phyloP scores from a whole-genome alignment of 805 yeast species.

The Myxozyma nipponensis region DNA sequence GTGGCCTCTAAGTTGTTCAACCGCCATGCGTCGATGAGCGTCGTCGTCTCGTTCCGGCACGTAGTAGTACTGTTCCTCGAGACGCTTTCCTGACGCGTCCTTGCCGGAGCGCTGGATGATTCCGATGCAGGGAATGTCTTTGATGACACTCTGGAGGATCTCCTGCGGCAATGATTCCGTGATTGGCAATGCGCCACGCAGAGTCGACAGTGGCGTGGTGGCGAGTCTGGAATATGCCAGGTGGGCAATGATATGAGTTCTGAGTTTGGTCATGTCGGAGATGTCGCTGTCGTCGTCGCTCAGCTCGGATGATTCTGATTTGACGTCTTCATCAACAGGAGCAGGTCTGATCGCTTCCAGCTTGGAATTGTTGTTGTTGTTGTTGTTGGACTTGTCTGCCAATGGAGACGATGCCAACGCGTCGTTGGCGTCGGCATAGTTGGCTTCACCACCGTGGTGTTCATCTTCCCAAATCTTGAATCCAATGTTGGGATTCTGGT shows the following conservation, averaged over 20 bases:
- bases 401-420: background rate
- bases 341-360: background rate
- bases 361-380: background rate
- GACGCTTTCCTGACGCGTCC: constrained; percentile 93
- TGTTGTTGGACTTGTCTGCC: background rate
- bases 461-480: background rate
- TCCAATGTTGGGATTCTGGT: background rate
- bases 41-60: constrained; percentile 79
- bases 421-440: background rate
- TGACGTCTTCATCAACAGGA: background rate
- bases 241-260: constrained; percentile 70
- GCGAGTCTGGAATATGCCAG: constrained; percentile 85
- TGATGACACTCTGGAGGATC: constrained; percentile 46
- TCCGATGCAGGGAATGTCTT: constrained; percentile 63
- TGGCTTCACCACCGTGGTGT: no score
- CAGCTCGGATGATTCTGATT: background rate
- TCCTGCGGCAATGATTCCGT: constrained; percentile 34
- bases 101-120: constrained; percentile 83
- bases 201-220: constrained; percentile 76
- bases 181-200: constrained; percentile 53
- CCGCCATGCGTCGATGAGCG: constrained; percentile 60
- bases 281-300: background rate
- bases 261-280: constrained; percentile 46
- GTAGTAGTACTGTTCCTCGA: constrained; percentile 93
- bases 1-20: constrained; percentile 72